Base-by-base conservation (phyloP, 768 basidiomycete species). In the Lactarius sp. region DNA sequence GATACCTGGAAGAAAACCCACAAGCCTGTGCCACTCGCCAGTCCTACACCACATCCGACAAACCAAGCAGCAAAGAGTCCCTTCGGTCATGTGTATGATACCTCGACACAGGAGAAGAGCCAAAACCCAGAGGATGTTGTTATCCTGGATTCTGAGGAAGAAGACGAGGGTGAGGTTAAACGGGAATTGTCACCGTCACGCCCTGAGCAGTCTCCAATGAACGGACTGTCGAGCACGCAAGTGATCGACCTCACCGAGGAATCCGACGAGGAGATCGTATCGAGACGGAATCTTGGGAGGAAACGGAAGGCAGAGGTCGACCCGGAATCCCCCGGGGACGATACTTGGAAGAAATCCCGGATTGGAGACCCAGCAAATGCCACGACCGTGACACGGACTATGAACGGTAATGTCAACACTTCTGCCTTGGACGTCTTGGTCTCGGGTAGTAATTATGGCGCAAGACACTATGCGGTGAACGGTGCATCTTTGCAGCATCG, bases 241-340 rank as follows among this genome's bases (percentile, higher is more conserved):
- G 85, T 95, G 50, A 94, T 95, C 66, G 94, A 96, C 72, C 76
- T 96, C 62, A 94, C 94, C 3, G 76, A 86, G 64, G 90, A 92
- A 70, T 84, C 85, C 27, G 88, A 91, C 61, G 88, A 90, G 13
- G 92, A 94, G 22, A 82, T 79, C 20, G 59, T 59, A 34, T 65
- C 73, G 14, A 68, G 60, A 12, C 75, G 70, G n/a, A 73, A 75
- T 63, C 59, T 72, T 10, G 81, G 77, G 68, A 88, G 88, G 69
- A 82, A 88, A 69, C 88, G 86, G 70, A 82, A 82, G 10, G 73
- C 77, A 6, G 82, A 83, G 12, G 74, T 77, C 9, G 85, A 81
- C 13, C 68, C 79, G 52, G 66, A 73, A 1, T 82, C 85, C 16
- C 81, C 83, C 8, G 81, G 85, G 4, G 88, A 88, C 69, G 81